Evolutionary conservation across 768 basidiomycete genomes (phyloP), one percentile per base, ranked within the genome.

Genomic region (Podaxis sp.): DNA sequence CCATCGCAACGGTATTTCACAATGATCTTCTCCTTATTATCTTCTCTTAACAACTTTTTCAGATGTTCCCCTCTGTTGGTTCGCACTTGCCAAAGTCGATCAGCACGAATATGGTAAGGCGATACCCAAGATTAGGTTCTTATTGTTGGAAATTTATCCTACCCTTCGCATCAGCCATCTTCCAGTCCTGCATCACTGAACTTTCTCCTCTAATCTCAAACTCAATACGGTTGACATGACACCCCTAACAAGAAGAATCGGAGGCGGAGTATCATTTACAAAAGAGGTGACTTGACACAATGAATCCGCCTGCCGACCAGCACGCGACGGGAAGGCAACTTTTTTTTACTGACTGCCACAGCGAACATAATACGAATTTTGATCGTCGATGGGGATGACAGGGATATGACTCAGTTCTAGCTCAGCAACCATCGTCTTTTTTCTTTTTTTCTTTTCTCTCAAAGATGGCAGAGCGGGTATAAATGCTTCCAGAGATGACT

Each of bases 191-290:
- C 71, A 69, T 72, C 71, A 72, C 70, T 69, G 66, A 77, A 76
- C 73, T 76, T 69, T 73, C 70, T 72, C 62, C 71, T 70, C 66
- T 57, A 67, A 70, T 67, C 66, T 71, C 67, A 74, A 74, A 71
- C 70, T 70, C 68, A 76, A 76, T 68, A 67, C 65, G 72, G 82
- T 83, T 82, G 82, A 82, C 82, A 82, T 83, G 82, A 72, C 78
- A 80, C 67, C 76, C 72, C 69, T 70, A 72, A 74, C 72, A 74
- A 72, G 72, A 74, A 72, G 69, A 65, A 67, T 69, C 72, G 71
- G 70, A 70, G 68, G 68, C 69, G 67, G 69, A 61, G 68, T 67
- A 64, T 68, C 69, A 65, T 65, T 76, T 73, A 81, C 81, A 82
- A 82, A 83, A 83, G 77, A 76, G 71, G 67, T 67, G 65, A 63